phyloP scores from a whole-genome alignment of 163 green algal genomes.

The Scenedesmus sp. region DNA sequence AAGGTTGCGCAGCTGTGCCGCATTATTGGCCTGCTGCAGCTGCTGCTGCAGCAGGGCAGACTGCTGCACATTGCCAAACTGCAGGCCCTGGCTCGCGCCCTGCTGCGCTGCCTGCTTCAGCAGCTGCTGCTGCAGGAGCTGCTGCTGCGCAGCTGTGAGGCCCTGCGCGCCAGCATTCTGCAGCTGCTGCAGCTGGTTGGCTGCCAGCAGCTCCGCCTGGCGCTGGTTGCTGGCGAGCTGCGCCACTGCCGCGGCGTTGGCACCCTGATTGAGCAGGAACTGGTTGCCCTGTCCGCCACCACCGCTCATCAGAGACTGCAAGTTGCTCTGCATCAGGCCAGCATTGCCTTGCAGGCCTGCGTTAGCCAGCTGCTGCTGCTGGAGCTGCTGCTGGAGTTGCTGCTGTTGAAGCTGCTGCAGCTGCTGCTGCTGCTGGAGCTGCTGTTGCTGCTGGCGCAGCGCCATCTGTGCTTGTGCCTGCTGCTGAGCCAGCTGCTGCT shows the following conservation, averaged over 20 bases:
- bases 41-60: constrained; percentile 35
- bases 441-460: constrained; percentile 34
- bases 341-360: constrained; percentile 36
- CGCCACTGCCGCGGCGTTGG: neutral
- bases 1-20: constrained; percentile 40
- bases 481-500: constrained; percentile 36
- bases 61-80: constrained; percentile 22
- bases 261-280: constrained; percentile 38
- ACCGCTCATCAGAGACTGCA: constrained; percentile 32
- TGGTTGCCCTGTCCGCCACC: constrained; percentile 3
- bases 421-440: constrained; percentile 24
- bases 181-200: constrained; percentile 33
- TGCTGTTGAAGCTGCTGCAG: constrained; percentile 47
- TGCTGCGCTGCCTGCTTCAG: constrained; percentile 43
- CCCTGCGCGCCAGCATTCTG: constrained; percentile 12
- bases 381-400: constrained; percentile 21
- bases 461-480: constrained; percentile 15
- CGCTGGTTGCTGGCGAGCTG: constrained; percentile 27
- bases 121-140: constrained; percentile 21
- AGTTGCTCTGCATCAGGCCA: constrained; percentile 25
- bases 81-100: constrained; percentile 14
- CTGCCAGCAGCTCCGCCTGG: constrained; percentile 45
- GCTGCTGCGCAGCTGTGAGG: constrained; percentile 13
- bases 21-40: constrained; percentile 47
- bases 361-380: constrained; percentile 40